Base-by-base conservation (phyloP, 163 green algal species). In the Volvox carteri region DNA sequence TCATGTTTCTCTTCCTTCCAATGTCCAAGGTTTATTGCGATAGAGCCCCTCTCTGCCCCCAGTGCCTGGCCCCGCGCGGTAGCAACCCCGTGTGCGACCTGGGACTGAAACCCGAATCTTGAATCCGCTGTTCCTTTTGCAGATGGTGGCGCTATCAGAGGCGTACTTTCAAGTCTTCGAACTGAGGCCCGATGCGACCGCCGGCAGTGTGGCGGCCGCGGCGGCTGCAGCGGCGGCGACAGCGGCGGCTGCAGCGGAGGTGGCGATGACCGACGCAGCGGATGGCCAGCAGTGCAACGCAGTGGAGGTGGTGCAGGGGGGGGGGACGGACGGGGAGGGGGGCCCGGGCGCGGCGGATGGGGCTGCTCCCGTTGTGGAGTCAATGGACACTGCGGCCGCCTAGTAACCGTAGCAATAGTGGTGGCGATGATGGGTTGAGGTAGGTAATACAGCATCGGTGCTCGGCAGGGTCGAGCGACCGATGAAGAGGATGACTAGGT, bases 141-240 rank as follows among this genome's bases (percentile, higher is more conserved):
- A 89, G 86, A 98, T 99, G 94, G 97, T 99, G 68, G 97, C 95
- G 9, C 95, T 99, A 1, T 97, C 94, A 4, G 98, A 99, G 90
- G 93, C 97, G 0, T 99, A 99, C 95, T 95, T 99, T 86, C 98
- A 99, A 92, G 93, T 99, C 16, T 99, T 87, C 42, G 81, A 87
- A 46, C 81, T 87, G 60, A 70, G 78, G 14, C n/a, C 78, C 2
- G 78, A 86, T 42, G 60, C 39, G 3, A 42, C 41, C 25, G 78
- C 78, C 16, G 78, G 78, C 39, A 60, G 33, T 37, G 25, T 41
- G 9, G 48, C 78, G 23, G 78, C 78, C 0, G 37, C 56, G 56
- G 37, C 56, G 23, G 78, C 56, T 9, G 56, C 78, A 23, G n/a
- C 25, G 6, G 37, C 75, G 35, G 86, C 56, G 48, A 39, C 46